phyloP scores from a whole-genome alignment of 352 stramenopile species.

The Lagenidium giganteum region DNA sequence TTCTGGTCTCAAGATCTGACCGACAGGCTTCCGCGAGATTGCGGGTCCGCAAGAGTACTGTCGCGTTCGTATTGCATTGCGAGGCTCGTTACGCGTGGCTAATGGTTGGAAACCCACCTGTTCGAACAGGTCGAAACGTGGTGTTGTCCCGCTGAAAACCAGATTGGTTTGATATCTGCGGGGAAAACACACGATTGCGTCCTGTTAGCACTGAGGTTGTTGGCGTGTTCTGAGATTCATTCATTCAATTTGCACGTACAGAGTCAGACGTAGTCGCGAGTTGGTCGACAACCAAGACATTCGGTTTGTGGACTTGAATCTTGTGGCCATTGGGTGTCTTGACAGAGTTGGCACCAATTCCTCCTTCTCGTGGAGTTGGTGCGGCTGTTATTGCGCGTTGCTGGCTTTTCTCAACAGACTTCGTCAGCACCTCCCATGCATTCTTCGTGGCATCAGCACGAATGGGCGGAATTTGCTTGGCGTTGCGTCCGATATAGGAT shows the following conservation, averaged over 20 bases:
- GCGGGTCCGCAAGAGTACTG: constrained; percentile 2
- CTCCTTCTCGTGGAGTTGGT: neutral
- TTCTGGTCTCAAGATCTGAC: constrained; percentile 54
- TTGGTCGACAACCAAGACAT: constrained; percentile 28
- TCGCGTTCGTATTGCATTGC: too few species aligned
- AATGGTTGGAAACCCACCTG: too few species aligned
- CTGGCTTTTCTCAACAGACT: constrained; percentile 22
- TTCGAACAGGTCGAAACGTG: too few species aligned
- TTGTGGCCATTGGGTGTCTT: neutral
- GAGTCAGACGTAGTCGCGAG: neutral
- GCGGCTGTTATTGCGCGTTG: constrained; percentile 20
- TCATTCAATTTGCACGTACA: too few species aligned
- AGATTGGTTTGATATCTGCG: too few species aligned
- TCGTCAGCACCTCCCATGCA: constrained; percentile 46
- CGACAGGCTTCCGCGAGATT: neutral
- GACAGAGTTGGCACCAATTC: neutral
- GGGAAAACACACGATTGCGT: too few species aligned
- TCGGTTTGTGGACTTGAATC: constrained; percentile 11
- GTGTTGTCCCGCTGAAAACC: too few species aligned
- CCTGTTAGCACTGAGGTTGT: constrained; percentile 7
- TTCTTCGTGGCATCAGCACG: constrained; percentile 36
- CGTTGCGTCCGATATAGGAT: constrained; percentile 35
- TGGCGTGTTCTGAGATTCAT: too few species aligned
- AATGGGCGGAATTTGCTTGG: constrained; percentile 35
- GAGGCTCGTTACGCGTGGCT: too few species aligned